These are phyloP conservation scores for Turritis glabra DNA, from an alignment of 345 rosid genomes.

Conservation along the genomic window DNA sequence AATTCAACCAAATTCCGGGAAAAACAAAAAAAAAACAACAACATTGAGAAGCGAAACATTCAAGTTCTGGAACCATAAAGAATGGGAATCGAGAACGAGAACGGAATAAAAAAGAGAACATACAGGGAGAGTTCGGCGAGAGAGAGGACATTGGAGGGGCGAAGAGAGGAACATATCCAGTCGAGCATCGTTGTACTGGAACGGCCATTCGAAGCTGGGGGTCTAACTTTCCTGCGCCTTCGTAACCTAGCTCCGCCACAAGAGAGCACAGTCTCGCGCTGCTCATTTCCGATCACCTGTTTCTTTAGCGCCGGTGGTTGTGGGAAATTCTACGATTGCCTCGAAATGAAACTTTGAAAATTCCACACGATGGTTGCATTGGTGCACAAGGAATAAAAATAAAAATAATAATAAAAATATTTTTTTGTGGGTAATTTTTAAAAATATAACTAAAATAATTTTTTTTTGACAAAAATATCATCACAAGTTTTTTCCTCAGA, in stretches of 20 bases:
- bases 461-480: too few species aligned
- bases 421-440: too few species aligned
- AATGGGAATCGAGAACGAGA: not conserved
- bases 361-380: not conserved
- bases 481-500: too few species aligned
- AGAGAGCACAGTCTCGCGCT: slow-evolving; percentile 74
- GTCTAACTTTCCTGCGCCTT: slow-evolving; percentile 74
- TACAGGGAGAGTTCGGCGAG: slow-evolving; percentile 80
- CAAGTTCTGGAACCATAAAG: too few species aligned
- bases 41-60: slow-evolving; percentile 6
- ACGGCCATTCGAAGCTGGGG: slow-evolving; percentile 97
- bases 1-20: slow-evolving; percentile 2
- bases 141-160: slow-evolving; percentile 94
- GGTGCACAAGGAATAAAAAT: too few species aligned
- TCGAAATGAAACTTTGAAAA: slow-evolving; percentile 26
- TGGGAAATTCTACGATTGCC: not conserved
- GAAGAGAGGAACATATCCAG: slow-evolving; percentile 98
- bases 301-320: not conserved
- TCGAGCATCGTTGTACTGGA: slow-evolving; percentile 95
- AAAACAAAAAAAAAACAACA: too few species aligned
- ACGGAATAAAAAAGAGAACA: slow-evolving; percentile 37
- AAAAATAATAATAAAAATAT: too few species aligned
- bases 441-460: too few species aligned
- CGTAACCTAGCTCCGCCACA: slow-evolving; percentile 78
- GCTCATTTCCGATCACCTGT: slow-evolving; percentile 55